Evolutionary conservation across 805 yeast genomes (phyloP).

Genomic region (Wickerhamiella azyma): DNA sequence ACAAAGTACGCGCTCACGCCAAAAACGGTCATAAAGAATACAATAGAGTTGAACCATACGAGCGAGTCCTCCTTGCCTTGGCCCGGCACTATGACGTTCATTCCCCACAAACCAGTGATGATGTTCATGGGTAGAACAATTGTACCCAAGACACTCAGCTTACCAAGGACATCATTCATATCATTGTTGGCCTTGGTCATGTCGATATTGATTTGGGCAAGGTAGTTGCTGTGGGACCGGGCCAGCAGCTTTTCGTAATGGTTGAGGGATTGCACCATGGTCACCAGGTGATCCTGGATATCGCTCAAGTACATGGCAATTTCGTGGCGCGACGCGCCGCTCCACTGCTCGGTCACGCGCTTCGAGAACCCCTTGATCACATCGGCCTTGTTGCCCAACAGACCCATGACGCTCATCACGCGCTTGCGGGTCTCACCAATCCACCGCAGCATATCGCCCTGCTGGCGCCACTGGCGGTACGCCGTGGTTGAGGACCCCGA

Average conservation of each 20-base stretch:
- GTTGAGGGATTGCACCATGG: conserved; percentile 90
- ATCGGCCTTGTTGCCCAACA: conserved; percentile 87
- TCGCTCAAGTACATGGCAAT: conserved; percentile 93
- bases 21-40: conserved; percentile 20
- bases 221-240: conserved; percentile 87
- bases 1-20: conserved; percentile 20
- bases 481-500: conserved; percentile 26
- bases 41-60: conserved; percentile 45
- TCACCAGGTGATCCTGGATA: conserved; percentile 93
- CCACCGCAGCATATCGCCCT: conserved; percentile 88
- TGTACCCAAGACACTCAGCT: conserved; percentile 86
- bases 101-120: conserved; percentile 96
- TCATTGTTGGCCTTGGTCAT: conserved; percentile 96
- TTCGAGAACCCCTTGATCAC: conserved; percentile 94
- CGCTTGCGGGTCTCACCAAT: conserved; percentile 92
- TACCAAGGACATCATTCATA: conserved; percentile 90
- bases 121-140: conserved; percentile 90
- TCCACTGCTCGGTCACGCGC: conserved; percentile 76
- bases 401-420: conserved; percentile 77
- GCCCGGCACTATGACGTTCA: conserved; percentile 96
- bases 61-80: conserved; percentile 46
- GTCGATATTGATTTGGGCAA: conserved; percentile 93
- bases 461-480: conserved; percentile 66
- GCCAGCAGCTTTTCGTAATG: conserved; percentile 91
- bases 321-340: conserved; percentile 64